Evolutionary conservation across 257 asterid genomes (phyloP).

Genomic region (Scutellaria barbata): DNA sequence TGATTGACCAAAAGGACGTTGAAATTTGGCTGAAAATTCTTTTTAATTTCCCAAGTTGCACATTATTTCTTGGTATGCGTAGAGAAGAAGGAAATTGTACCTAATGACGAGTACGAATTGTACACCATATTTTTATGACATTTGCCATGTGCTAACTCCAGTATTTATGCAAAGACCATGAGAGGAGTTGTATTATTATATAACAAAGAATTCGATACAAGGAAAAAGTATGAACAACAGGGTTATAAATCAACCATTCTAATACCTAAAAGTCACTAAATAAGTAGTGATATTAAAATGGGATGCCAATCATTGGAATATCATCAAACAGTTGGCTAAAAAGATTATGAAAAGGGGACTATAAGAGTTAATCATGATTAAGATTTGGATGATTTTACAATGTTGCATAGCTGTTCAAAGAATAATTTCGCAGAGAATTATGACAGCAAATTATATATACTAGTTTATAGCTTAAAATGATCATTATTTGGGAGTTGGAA

Average conservation of each 20-base stretch:
- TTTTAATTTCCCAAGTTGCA: background rate
- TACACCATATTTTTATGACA: constrained; percentile 31
- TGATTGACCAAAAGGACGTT: constrained; percentile 29
- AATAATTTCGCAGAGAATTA: constrained; percentile 8
- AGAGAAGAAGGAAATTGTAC: constrained; percentile 17
- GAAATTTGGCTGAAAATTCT: constrained; percentile 5
- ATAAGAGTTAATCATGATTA: background rate
- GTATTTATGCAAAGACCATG: constrained; percentile 41
- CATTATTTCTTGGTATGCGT: constrained; percentile 27
- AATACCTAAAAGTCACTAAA: background rate
- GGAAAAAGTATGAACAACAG: constrained; percentile 1
- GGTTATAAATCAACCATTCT: constrained; percentile 20
- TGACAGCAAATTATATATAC: background rate
- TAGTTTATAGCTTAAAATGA: background rate
- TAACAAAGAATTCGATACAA: background rate
- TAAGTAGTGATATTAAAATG: background rate
- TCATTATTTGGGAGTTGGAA: background rate
- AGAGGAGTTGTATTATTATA: background rate
- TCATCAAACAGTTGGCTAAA: constrained; percentile 22
- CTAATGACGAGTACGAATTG: constrained; percentile 19
- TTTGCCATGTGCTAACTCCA: constrained; percentile 45
- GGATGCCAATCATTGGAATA: constrained; percentile 33
- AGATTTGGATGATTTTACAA: background rate
- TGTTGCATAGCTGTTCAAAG: constrained; percentile 20
- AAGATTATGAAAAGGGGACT: constrained; percentile 16